Evolutionary conservation across 352 stramenopile species (phyloP).

Genomic region (Globisporangium takayamanum): DNA sequence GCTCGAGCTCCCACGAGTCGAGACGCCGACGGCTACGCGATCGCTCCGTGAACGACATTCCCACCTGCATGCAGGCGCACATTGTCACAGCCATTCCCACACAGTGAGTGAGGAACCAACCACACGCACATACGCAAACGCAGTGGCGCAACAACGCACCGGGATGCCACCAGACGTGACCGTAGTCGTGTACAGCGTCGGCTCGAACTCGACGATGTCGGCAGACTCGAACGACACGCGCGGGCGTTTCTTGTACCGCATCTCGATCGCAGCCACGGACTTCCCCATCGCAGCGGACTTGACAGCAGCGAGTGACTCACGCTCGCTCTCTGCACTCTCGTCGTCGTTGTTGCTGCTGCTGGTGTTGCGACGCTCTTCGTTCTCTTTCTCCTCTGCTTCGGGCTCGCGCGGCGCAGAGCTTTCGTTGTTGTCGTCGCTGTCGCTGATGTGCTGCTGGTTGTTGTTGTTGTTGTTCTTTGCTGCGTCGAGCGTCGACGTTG

Average conservation of each 20-base stretch:
- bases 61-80: slow-evolving; percentile 21
- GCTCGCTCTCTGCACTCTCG: background rate
- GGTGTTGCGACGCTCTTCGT: slow-evolving; percentile 12
- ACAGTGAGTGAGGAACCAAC: too few species aligned
- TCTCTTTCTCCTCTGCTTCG: slow-evolving; percentile 20
- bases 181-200: slow-evolving; percentile 73
- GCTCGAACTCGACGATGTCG: slow-evolving; percentile 85
- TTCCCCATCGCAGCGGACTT: slow-evolving; percentile 1
- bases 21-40: slow-evolving; percentile 64
- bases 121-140: background rate
- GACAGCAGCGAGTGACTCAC: background rate
- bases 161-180: slow-evolving; percentile 76
- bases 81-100: too few species aligned
- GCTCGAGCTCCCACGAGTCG: slow-evolving; percentile 77
- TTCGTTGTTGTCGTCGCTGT: slow-evolving; percentile 2
- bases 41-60: slow-evolving; percentile 71
- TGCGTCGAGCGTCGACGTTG: slow-evolving; percentile 7
- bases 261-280: slow-evolving; percentile 13
- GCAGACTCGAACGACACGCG: slow-evolving; percentile 72
- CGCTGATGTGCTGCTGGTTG: slow-evolving; percentile 1
- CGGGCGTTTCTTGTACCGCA: slow-evolving; percentile 50
- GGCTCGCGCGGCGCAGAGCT: background rate
- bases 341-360: slow-evolving; percentile 1
- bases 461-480: background rate
- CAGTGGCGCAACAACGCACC: background rate